Conservation (phyloP, 768 basidiomycete species). For the Tylopilus intermedius region DNA sequence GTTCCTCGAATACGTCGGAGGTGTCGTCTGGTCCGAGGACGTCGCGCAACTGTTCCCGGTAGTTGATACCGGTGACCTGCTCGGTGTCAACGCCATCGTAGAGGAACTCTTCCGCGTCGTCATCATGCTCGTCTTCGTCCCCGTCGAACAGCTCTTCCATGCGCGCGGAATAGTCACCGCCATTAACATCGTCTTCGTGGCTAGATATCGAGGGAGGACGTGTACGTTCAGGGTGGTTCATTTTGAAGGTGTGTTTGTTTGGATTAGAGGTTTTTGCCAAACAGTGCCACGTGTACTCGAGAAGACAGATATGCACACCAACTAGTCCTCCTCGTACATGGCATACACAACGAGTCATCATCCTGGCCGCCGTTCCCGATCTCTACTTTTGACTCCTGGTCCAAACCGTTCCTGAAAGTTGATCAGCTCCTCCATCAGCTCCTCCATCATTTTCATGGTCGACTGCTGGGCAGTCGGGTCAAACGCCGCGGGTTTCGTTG, state of each 20-base stretch:
- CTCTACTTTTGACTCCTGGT: conserved; percentile 46
- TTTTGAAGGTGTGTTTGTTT: conserved; percentile 19
- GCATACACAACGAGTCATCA: conserved; percentile 19
- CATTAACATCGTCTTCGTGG: conserved; percentile 22
- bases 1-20: conserved; percentile 43
- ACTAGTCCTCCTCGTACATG: neutral
- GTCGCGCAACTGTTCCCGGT: conserved; percentile 65
- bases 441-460: conserved; percentile 86
- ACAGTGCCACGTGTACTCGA: conserved; percentile 20
- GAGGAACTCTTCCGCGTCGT: conserved; percentile 61
- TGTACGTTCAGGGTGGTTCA: conserved; percentile 6
- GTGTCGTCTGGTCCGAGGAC: conserved; percentile 63
- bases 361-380: conserved; percentile 47
- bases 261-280: conserved; percentile 24
- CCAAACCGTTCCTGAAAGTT: conserved; percentile 85
- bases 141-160: conserved; percentile 32
- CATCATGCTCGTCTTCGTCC: conserved; percentile 42
- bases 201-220: conserved; percentile 12
- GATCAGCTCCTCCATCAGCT: conserved; percentile 85
- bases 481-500: neutral
- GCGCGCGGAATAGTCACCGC: conserved; percentile 23
- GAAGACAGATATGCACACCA: conserved; percentile 7
- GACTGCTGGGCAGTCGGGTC: conserved; percentile 21
- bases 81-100: conserved; percentile 68
- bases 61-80: conserved; percentile 43